Percentiles rank a stretch among this genome's conserved stretches.
These are phyloP conservation scores for Aspergillus luchuensis DNA, from an alignment of 2,329 filamentous ascomycete species.

Conservation along the genomic window DNA sequence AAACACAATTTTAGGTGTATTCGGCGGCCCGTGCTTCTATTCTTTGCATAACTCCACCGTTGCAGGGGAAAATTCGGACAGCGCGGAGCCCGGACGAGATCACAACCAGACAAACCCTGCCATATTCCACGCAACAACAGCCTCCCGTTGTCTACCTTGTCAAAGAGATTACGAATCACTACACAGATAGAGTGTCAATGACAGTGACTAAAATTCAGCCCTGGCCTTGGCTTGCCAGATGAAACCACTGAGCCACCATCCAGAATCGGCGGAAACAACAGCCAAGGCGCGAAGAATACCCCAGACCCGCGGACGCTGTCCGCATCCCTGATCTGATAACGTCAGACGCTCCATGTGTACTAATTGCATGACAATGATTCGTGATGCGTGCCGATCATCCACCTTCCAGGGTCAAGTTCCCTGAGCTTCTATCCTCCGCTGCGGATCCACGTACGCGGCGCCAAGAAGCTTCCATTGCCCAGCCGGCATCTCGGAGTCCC, in stretches of 20 bases:
- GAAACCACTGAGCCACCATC: not conserved
- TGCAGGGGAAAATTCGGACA: not conserved
- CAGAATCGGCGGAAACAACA: not conserved
- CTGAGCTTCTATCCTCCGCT: not conserved
- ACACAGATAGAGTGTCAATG: not conserved
- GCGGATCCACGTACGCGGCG: slow-evolving; percentile 19
- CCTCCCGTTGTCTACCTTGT: not conserved
- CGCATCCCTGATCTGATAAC: slow-evolving; percentile 1
- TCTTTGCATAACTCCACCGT: not conserved
- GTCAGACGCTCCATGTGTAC: not conserved
- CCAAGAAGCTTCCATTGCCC: slow-evolving; percentile 12
- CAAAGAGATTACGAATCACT: not conserved
- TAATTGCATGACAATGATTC: slow-evolving; percentile 1
- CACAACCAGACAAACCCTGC: not conserved
- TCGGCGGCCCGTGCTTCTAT: not conserved
- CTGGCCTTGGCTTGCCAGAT: not conserved
- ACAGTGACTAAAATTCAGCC: not conserved
- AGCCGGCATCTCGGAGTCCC: not conserved
- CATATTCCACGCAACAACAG: not conserved
- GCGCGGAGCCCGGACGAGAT: too few species aligned
- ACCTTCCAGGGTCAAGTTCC: not conserved
- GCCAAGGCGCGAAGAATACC: slow-evolving; percentile 6
- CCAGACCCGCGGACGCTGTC: slow-evolving; percentile 5
- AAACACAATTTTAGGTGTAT: too few species aligned
- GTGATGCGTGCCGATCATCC: not conserved